phyloP scores from a whole-genome alignment of 2,329 filamentous ascomycete genomes.

The Salinomyces thailandicus region DNA sequence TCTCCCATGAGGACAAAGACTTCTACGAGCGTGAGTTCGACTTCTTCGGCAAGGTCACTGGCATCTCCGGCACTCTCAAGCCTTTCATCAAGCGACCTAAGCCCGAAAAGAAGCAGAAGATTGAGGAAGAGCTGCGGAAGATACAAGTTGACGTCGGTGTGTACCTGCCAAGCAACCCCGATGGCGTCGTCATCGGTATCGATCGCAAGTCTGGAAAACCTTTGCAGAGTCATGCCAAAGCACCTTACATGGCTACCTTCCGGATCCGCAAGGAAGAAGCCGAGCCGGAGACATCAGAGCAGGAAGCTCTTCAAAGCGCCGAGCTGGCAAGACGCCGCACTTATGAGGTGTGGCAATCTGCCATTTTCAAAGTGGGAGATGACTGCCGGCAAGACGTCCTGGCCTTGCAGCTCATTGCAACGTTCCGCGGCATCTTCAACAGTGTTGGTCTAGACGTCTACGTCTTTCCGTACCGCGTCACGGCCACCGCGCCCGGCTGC shows the following conservation, averaged over 20 bases:
- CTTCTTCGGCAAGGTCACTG: slow-evolving; percentile 97
- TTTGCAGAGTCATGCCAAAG: slow-evolving; percentile 93
- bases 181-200: slow-evolving; percentile 94
- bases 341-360: slow-evolving; percentile 96
- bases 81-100: slow-evolving; percentile 87
- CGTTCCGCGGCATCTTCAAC: slow-evolving; percentile 95
- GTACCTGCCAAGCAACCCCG: slow-evolving; percentile 92
- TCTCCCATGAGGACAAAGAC: slow-evolving; percentile 62
- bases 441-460: slow-evolving; percentile 90
- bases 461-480: slow-evolving; percentile 94
- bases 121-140: slow-evolving; percentile 93
- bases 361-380: slow-evolving; percentile 99
- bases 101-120: slow-evolving; percentile 97
- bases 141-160: slow-evolving; percentile 96
- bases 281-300: slow-evolving; percentile 34
- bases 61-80: slow-evolving; percentile 88
- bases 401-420: slow-evolving; percentile 93
- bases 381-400: slow-evolving; percentile 96
- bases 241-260: slow-evolving; percentile 98
- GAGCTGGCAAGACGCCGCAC: slow-evolving; percentile 33
- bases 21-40: slow-evolving; percentile 93
- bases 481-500: slow-evolving; percentile 90
- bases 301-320: slow-evolving; percentile 13
- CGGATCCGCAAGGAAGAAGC: slow-evolving; percentile 75
- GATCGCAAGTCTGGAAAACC: slow-evolving; percentile 97